Evolutionary conservation across 148 eudicot genomes (phyloP), one percentile per base, ranked within the genome.

Genomic region (Spergularia marina): DNA sequence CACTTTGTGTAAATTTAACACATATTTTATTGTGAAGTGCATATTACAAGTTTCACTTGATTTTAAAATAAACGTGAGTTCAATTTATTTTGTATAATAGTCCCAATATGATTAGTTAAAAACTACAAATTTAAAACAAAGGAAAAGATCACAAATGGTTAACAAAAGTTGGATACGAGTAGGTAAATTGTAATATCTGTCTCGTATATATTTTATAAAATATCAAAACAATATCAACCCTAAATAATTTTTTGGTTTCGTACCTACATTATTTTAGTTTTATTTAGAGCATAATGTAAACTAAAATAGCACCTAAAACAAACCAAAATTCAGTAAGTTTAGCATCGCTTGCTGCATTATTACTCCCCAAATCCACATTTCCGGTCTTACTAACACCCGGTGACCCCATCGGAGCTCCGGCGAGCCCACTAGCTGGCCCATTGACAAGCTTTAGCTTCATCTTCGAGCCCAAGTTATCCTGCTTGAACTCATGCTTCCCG

Each of bases 401-500:
- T 12, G 75, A 74, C 4, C 12, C 78, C 3, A 10, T 58, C 5
- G 78, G 78, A 49, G 65, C 49, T 12, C 18, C 72, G n/a, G 61
- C 74, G 12, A 30, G 16, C 71, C 30, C 36, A 47, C 16, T 4
- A 12, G 16, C 16, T 8, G 81, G 70, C 12, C 16, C 59, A 12
- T 10, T 52, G 0, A 21, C 21, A 34, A 80, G 68, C 34, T 9
- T 11, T n/a, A 81, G 77, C 69, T 60, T 56, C 85, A 69, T 74
- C 51, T 10, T 60, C 3, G 85, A 55, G 4, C 61, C 62, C 59
- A 93, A 41, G 82, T 93, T 93, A 41, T 82, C 89, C 55, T 79
- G 65, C 65, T 72, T 62, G 60, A 90, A 86, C 0, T 66, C 96
- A 74, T 90, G 98, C 72, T 67, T 85, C 0, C 2, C 85, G 68